These are phyloP conservation scores for Hyaloscypha hepaticicola DNA, from an alignment of 495 filamentous ascomycete species.

Conservation along the genomic window DNA sequence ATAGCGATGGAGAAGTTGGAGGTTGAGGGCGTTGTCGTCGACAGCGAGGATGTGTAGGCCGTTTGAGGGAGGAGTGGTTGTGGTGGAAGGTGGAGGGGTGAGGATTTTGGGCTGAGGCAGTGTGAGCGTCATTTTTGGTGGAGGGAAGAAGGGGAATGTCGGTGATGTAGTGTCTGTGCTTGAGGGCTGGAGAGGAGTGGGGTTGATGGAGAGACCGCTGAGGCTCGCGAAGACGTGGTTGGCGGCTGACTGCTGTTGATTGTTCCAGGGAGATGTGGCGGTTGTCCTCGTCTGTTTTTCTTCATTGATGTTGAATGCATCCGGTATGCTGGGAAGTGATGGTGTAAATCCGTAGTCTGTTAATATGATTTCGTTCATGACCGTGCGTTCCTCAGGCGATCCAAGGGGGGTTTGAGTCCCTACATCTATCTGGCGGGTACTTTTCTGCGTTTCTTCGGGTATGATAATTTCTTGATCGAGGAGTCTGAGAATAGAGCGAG, in stretches of 20 bases:
- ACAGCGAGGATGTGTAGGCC: slow-evolving; percentile 39
- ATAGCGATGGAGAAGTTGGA: slow-evolving; percentile 63
- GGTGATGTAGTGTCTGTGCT: background rate
- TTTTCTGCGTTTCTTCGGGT: background rate
- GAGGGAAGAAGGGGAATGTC: background rate
- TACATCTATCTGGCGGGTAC: background rate
- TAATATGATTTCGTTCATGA: slow-evolving; percentile 23
- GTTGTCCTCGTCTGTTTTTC: too few relatives aligned
- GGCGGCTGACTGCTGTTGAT: background rate
- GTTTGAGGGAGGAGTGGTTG: background rate
- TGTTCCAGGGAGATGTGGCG: too few relatives aligned
- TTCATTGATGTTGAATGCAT: too few relatives aligned
- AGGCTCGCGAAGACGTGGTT: background rate
- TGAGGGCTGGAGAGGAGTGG: background rate
- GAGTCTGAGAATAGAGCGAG: slow-evolving; percentile 17
- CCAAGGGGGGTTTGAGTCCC: slow-evolving; percentile 27
- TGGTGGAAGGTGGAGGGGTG: background rate
- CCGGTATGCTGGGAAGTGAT: background rate
- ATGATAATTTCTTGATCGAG: slow-evolving; percentile 4
- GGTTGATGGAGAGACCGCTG: background rate
- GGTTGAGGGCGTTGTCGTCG: slow-evolving; percentile 74
- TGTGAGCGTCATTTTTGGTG: background rate
- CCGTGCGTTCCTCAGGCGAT: slow-evolving; percentile 20
- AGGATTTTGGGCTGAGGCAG: background rate
- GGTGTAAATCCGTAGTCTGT: slow-evolving; percentile 24